These are phyloP conservation scores for Candida saitoana DNA, from an alignment of 805 yeast species.

Conservation along the genomic window DNA sequence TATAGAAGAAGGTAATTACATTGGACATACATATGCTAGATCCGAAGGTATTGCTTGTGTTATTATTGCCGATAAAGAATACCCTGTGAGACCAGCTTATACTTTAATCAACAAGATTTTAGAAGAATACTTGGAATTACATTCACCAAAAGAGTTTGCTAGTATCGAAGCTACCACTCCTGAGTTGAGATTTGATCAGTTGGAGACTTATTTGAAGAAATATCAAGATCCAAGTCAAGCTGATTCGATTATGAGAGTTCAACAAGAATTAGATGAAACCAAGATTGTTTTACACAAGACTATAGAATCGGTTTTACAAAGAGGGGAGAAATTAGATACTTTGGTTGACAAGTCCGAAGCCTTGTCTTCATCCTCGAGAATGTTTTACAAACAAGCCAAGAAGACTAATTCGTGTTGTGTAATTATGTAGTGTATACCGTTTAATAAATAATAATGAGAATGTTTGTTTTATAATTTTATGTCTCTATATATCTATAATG, in stretches of 20 bases:
- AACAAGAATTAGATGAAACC: conserved; percentile 96
- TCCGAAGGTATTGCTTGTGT: conserved; percentile 91
- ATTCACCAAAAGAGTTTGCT: conserved; percentile 71
- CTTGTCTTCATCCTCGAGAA: conserved; percentile 77
- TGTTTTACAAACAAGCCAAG: conserved; percentile 96
- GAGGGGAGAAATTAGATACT: conserved; percentile 94
- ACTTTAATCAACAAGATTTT: conserved; percentile 84
- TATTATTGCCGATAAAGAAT: conserved; percentile 87
- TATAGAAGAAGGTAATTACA: conserved; percentile 85
- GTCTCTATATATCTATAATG: neutral
- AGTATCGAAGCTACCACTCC: conserved; percentile 43
- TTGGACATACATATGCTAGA: conserved; percentile 89
- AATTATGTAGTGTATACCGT: conserved; percentile 43
- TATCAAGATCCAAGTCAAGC: conserved; percentile 98
- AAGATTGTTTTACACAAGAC: conserved; percentile 95
- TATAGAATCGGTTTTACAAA: conserved; percentile 85
- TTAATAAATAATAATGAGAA: neutral
- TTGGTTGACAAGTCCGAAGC: conserved; percentile 95
- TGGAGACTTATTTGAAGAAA: conserved; percentile 67
- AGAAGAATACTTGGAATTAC: conserved; percentile 84
- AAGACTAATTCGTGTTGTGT: conserved; percentile 85
- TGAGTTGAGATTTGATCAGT: conserved; percentile 50
- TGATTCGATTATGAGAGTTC: conserved; percentile 94
- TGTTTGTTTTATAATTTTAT: neutral
- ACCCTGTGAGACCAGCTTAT: conserved; percentile 95